Conservation (phyloP, 305 asterid species). For the Plantago lanceolata region DNA sequence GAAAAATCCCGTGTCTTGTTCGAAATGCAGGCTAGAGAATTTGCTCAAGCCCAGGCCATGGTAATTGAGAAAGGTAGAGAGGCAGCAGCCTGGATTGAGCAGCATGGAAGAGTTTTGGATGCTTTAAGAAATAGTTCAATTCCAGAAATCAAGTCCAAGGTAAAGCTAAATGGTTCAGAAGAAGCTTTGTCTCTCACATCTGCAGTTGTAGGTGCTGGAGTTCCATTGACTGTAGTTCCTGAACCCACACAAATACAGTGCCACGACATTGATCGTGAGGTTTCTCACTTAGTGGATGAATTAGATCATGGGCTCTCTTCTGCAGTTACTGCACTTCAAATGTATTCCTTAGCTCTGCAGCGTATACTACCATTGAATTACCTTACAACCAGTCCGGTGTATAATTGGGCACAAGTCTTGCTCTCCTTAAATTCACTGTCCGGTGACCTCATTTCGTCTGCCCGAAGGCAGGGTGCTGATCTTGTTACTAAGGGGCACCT, state of each 20-base stretch:
- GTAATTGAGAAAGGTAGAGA: conserved; percentile 81
- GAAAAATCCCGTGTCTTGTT: conserved; percentile 65
- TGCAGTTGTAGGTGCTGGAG: conserved; percentile 86
- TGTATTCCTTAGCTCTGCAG: conserved; percentile 89
- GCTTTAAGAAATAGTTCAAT: conserved; percentile 78
- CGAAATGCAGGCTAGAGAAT: conserved; percentile 76
- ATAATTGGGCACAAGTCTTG: conserved; percentile 85
- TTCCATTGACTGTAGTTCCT: conserved; percentile 93
- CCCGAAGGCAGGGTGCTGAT: conserved; percentile 80
- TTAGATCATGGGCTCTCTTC: conserved; percentile 84
- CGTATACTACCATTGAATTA: conserved; percentile 81
- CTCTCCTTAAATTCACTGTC: conserved; percentile 68
- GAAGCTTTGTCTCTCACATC: conserved; percentile 77
- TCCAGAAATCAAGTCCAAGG: conserved; percentile 58
- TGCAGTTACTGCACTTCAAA: conserved; percentile 68
- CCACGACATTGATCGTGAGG: conserved; percentile 86
- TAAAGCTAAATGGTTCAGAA: conserved; percentile 54
- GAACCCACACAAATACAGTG: conserved; percentile 98
- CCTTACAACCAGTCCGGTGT: conserved; percentile 85
- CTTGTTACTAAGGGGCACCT: conserved; percentile 45
- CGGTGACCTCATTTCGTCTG: conserved; percentile 60
- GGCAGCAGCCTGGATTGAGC: conserved; percentile 90
- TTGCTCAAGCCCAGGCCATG: conserved; percentile 69
- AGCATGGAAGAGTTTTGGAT: conserved; percentile 85
- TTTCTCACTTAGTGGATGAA: conserved; percentile 66